Evolutionary conservation across 2,329 filamentous ascomycete species (phyloP).

Genomic region (Lachnellula subtilissima): DNA sequence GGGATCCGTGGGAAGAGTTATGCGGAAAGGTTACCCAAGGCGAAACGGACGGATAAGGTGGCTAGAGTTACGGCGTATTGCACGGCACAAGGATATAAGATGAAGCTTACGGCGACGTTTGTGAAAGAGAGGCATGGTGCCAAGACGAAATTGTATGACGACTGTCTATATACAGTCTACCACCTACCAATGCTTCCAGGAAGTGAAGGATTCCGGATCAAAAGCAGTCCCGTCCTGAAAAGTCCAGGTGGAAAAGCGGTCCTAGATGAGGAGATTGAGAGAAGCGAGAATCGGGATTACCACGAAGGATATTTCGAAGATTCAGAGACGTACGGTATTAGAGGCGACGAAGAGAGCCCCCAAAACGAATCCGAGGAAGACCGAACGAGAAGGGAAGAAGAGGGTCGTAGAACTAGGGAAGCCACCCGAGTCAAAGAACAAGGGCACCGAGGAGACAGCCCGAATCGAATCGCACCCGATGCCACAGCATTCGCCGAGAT

Average conservation of each 20-base stretch:
- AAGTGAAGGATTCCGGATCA: constrained; percentile 77
- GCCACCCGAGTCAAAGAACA: constrained; percentile 31
- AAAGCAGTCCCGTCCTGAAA: constrained; percentile 87
- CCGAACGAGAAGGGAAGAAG: constrained; percentile 27
- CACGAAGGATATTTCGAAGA: constrained; percentile 88
- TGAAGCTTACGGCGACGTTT: constrained; percentile 83
- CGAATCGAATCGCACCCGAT: constrained; percentile 61
- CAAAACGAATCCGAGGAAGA: constrained; percentile 36
- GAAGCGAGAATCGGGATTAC: constrained; percentile 83
- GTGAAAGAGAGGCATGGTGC: constrained; percentile 82
- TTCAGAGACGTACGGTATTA: constrained; percentile 51
- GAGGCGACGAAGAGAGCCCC: constrained; percentile 41
- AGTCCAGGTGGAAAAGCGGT: constrained; percentile 90
- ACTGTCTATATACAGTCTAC: constrained; percentile 94
- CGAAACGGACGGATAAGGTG: constrained; percentile 79
- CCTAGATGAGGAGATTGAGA: constrained; percentile 90
- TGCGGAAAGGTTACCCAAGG: constrained; percentile 87
- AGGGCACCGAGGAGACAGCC: constrained; percentile 42
- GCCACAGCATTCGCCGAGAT: constrained; percentile 84
- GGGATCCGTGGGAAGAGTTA: constrained; percentile 76
- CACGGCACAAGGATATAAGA: constrained; percentile 88
- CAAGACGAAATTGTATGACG: constrained; percentile 94
- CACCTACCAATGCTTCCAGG: constrained; percentile 85
- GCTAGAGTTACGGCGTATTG: constrained; percentile 93
- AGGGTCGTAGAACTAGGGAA: constrained; percentile 32